Evolutionary conservation across 495 filamentous ascomycete species (phyloP).

Genomic region (Podospora conica): DNA sequence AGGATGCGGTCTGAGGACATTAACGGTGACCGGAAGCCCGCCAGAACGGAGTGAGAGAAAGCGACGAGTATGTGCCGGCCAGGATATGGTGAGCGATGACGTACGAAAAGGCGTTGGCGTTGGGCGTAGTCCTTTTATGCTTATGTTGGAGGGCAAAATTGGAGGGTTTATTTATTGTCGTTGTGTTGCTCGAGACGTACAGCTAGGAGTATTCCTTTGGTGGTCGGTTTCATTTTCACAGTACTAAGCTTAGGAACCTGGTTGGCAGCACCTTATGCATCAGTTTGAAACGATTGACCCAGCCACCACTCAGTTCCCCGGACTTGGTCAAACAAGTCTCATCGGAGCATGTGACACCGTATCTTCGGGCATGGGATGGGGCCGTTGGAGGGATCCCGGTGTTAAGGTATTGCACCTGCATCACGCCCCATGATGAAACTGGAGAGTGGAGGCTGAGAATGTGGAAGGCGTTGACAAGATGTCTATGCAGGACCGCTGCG

Average conservation of each 20-base stretch:
- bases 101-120: not conserved
- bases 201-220: not conserved
- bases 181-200: not conserved
- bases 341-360: not conserved
- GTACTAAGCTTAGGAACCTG: not conserved
- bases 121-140: not conserved
- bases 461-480: no score
- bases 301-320: not conserved
- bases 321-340: not conserved
- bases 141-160: not conserved
- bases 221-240: not conserved
- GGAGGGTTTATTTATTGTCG: not conserved
- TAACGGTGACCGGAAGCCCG: slow-evolving; percentile 13
- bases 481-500: no score
- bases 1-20: slow-evolving; percentile 22
- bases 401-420: not conserved
- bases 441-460: no score
- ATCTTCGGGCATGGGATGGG: not conserved
- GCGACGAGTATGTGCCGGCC: not conserved
- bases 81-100: not conserved
- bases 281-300: not conserved
- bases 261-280: no score
- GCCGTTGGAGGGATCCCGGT: no score
- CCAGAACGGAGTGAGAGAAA: not conserved
- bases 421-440: no score